phyloP scores from a whole-genome alignment of 1,284 basidiomycete genomes.

The Heterobasidion annosum region DNA sequence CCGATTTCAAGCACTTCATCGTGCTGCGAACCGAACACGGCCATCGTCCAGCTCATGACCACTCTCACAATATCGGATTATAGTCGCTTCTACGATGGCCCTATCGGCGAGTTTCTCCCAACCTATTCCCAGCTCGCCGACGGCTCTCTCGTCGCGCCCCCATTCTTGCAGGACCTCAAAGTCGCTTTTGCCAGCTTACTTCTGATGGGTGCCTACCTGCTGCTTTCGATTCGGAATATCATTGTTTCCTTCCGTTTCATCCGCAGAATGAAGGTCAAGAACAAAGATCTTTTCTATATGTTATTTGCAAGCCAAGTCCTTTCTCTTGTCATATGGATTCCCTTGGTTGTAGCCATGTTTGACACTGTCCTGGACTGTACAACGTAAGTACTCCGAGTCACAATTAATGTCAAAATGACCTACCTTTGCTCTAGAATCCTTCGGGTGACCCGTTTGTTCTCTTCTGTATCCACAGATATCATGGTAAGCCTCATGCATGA shows the following conservation, averaged over 20 bases:
- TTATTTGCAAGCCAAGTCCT: slow-evolving; percentile 48
- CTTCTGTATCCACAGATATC: slow-evolving; percentile 16
- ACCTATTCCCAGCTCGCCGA: slow-evolving; percentile 39
- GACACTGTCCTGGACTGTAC: slow-evolving; percentile 25
- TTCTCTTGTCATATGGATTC: slow-evolving; percentile 34
- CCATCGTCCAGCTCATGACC: slow-evolving; percentile 42
- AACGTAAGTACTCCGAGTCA: slow-evolving; percentile 19
- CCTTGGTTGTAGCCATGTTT: slow-evolving; percentile 39
- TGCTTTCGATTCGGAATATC: slow-evolving; percentile 49
- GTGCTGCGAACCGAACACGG: slow-evolving; percentile 15
- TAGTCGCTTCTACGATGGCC: slow-evolving; percentile 30
- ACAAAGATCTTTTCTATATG: slow-evolving; percentile 49
- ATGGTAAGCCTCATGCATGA: slow-evolving; percentile 25
- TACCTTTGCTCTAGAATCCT: slow-evolving; percentile 3
- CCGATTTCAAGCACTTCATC: slow-evolving; percentile 3
- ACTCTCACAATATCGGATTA: slow-evolving; percentile 41
- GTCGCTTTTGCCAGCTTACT: slow-evolving; percentile 36
- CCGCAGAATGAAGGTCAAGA: slow-evolving; percentile 47
- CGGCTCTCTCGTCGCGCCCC: slow-evolving; percentile 48
- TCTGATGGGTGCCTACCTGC: slow-evolving; percentile 36
- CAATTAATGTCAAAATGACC: background rate
- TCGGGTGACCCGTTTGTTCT: slow-evolving; percentile 5
- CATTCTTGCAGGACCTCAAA: slow-evolving; percentile 33
- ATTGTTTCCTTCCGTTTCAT: slow-evolving; percentile 42
- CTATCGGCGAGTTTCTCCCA: slow-evolving; percentile 38